phyloP scores from a whole-genome alignment of 495 filamentous ascomycete genomes.

The Daldinia bambusicola region DNA sequence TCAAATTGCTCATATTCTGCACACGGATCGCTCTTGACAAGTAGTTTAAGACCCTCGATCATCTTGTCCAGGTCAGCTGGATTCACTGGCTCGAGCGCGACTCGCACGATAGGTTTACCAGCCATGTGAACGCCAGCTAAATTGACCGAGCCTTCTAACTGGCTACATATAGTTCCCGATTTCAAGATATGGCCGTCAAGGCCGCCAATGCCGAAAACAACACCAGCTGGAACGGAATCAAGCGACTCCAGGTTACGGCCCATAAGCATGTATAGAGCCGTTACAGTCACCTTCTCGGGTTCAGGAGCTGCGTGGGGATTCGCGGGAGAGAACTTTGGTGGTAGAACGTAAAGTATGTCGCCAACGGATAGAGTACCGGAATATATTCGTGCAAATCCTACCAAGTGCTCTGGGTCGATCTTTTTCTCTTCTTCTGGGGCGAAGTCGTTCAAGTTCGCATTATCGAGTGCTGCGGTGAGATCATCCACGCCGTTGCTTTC shows the following conservation, averaged over 20 bases:
- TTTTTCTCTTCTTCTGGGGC: conserved; percentile 65
- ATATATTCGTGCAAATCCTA: conserved; percentile 93
- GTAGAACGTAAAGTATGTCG: conserved; percentile 88
- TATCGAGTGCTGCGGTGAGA: conserved; percentile 49
- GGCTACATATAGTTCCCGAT: conserved; percentile 91
- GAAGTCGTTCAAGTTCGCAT: conserved; percentile 59
- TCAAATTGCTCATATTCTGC: conserved; percentile 93
- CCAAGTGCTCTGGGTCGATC: conserved; percentile 82
- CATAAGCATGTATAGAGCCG: conserved; percentile 95
- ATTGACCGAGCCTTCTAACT: conserved; percentile 89
- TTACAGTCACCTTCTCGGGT: conserved; percentile 84
- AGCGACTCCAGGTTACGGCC: conserved; percentile 87
- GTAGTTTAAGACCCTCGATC: conserved; percentile 85
- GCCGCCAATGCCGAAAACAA: conserved; percentile 95
- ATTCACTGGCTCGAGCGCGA: conserved; percentile 89
- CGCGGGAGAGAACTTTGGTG: conserved; percentile 89
- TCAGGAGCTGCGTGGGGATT: conserved; percentile 78
- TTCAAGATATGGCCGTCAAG: conserved; percentile 93
- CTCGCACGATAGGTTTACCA: conserved; percentile 89
- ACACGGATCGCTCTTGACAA: conserved; percentile 95
- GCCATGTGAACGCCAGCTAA: conserved; percentile 84
- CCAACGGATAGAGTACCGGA: conserved; percentile 91
- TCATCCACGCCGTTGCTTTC: conserved; percentile 44
- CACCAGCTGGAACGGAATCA: conserved; percentile 86
- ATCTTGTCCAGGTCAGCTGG: conserved; percentile 92